These are phyloP conservation scores for Trametes meyenii DNA, from an alignment of 768 basidiomycete species.

Conservation along the genomic window DNA sequence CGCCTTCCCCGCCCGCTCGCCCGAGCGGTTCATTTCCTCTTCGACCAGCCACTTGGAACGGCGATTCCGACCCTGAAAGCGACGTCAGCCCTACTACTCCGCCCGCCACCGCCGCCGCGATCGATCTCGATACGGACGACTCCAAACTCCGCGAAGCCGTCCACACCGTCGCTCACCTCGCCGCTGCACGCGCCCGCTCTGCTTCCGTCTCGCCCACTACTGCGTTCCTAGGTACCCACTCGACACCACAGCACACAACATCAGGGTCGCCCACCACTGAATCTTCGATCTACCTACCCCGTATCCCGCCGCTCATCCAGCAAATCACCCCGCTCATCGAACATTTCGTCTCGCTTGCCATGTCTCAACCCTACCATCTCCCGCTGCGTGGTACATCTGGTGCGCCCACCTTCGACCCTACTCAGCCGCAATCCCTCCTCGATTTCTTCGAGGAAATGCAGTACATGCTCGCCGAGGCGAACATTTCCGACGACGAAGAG, in stretches of 20 bases:
- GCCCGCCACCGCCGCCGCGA: neutral
- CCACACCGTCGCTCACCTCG: neutral
- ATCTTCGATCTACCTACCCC: neutral
- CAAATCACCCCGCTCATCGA: neutral
- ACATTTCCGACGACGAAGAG: neutral
- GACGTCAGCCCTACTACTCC: neutral
- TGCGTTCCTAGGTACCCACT: too few relatives aligned
- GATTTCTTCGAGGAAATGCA: conserved; percentile 21
- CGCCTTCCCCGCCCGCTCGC: neutral
- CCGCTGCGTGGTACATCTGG: conserved; percentile 9
- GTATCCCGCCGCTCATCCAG: conserved; percentile 1
- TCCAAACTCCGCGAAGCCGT: neutral
- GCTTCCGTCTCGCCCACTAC: too few relatives aligned
- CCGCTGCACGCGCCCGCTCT: too few relatives aligned
- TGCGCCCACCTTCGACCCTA: conserved; percentile 13
- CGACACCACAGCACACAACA: neutral
- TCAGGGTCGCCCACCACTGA: neutral
- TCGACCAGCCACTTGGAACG: neutral
- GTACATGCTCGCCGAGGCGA: conserved; percentile 7
- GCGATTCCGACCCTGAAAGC: too few relatives aligned
- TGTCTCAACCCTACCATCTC: conserved; percentile 2
- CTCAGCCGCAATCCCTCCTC: conserved; percentile 6
- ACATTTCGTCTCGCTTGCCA: neutral
- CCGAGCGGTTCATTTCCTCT: neutral
- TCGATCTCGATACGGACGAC: neutral